Evolutionary conservation across 495 filamentous ascomycete species (phyloP), one percentile per base, ranked within the genome.

Genomic region (Hamigera avellanea): DNA sequence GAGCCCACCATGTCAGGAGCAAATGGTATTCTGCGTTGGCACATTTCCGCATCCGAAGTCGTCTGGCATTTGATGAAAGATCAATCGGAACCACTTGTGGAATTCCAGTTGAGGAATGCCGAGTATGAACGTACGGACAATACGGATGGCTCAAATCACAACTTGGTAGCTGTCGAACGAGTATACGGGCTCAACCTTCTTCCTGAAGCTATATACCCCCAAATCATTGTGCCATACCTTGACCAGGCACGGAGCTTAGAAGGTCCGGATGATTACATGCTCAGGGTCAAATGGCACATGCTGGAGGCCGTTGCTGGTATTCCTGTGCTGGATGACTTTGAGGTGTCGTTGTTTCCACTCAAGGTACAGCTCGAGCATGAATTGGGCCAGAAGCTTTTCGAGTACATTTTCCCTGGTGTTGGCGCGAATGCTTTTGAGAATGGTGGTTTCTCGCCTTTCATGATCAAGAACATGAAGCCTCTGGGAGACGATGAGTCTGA

Each of bases 241-340:
- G 81, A 93, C 40, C 69, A 75, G 34, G 70, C 73, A 18, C 66
- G 62, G 5, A 65, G 64, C 7, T 50, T 66, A 19, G 66, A 72
- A 26, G 57, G 56, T 8, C 50, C 51, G 8, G 69, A 81, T 39
- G 57, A 74, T 13, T 80, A 80, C 39, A 95, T 96, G 82, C 72
- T 96, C 30, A 75, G 81, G 23, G 81, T 99, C 21, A 86, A 86
- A 45, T 99, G 91, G 86, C 80, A 93, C 51, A 95, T 94, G 85
- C 70, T 96, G 6, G 91, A 99, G 54, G 91, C 89, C 25, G 95
- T 99, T 51, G 91, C 89, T 28, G 91, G 91, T 23, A 96, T 99
- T 46, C 87, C 91, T 1, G 88, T 99, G 31, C 79, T 96, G 67
- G 88, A 96, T 44, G 82, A 93, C 50, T 99, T 99, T 45, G 91